These are phyloP conservation scores for Colletotrichum kahawae DNA, from an alignment of 2,329 filamentous ascomycete species.

Conservation along the genomic window DNA sequence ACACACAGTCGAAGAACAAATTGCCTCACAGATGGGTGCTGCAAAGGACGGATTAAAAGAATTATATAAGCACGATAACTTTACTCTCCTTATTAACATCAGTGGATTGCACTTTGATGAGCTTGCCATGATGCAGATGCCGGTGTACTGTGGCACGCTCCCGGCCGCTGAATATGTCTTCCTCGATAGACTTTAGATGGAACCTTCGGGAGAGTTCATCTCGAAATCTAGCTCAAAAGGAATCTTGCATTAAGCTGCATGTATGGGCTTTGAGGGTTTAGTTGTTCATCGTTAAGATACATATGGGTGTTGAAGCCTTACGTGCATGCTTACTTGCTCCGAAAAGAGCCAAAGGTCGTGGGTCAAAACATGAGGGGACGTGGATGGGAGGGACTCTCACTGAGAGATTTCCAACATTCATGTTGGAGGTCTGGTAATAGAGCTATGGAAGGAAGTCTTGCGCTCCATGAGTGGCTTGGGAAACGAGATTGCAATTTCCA, in stretches of 20 bases:
- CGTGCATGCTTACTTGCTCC: not conserved
- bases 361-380: not conserved
- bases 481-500: not conserved
- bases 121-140: not conserved
- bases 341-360: not conserved
- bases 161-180: not conserved
- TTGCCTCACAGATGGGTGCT: not conserved
- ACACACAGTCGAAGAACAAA: not conserved
- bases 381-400: not conserved
- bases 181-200: not conserved
- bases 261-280: not conserved
- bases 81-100: rapidly evolving
- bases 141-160: not conserved
- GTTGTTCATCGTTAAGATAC: not conserved
- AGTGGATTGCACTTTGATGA: not conserved
- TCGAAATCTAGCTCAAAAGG: not conserved
- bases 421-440: not conserved
- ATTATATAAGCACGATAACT: not conserved
- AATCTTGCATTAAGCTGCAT: not conserved
- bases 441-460: not conserved
- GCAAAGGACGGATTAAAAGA: not conserved
- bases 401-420: not conserved
- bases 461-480: not conserved
- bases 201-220: not conserved
- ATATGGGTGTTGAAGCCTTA: not conserved